Percentiles rank a stretch among this genome's conserved stretches.
phyloP scores from a whole-genome alignment of 148 eudicot genomes.

The Rheum nobile region DNA sequence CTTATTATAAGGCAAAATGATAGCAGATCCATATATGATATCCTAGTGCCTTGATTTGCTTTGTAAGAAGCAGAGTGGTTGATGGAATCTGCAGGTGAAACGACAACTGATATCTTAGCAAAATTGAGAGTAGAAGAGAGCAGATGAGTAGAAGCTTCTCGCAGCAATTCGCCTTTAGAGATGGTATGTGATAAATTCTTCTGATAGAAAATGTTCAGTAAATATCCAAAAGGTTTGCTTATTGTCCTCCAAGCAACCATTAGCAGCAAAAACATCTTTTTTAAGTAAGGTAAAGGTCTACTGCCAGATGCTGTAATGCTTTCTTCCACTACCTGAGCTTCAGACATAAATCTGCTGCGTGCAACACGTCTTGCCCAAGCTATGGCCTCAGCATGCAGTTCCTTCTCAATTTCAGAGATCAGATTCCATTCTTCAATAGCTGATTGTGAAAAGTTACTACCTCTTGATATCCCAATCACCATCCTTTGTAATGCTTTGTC shows the following conservation, averaged over 20 bases:
- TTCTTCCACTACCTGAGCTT: constrained; percentile 15
- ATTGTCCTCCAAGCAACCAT: constrained; percentile 30
- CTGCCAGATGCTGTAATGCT: constrained; percentile 8
- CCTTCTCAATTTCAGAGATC: constrained; percentile 55
- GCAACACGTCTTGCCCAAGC: constrained; percentile 60
- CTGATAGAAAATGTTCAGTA: constrained; percentile 16
- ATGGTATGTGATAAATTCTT: constrained; percentile 16
- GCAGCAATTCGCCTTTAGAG: constrained; percentile 6
- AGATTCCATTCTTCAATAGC: constrained; percentile 36
- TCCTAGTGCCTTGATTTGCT: constrained; percentile 17
- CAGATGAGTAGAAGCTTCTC: constrained; percentile 28
- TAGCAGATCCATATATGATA: constrained; percentile 22
- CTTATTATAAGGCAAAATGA: constrained; percentile 30
- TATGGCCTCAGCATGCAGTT: constrained; percentile 59
- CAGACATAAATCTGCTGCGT: constrained; percentile 36
- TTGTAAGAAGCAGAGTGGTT: constrained; percentile 21
- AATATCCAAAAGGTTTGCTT: constrained; percentile 18
- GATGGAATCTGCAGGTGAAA: constrained; percentile 27
- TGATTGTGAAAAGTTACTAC: constrained; percentile 19
- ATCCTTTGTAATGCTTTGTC: constrained; percentile 21
- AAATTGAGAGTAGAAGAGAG: constrained; percentile 34
- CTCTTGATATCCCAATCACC: constrained; percentile 25
- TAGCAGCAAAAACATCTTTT: constrained; percentile 24
- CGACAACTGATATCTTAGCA: constrained; percentile 34
- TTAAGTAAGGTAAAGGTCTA: constrained; percentile 16